phyloP scores from a whole-genome alignment of 2,329 filamentous ascomycete genomes.

The Clonostachys sp. region DNA sequence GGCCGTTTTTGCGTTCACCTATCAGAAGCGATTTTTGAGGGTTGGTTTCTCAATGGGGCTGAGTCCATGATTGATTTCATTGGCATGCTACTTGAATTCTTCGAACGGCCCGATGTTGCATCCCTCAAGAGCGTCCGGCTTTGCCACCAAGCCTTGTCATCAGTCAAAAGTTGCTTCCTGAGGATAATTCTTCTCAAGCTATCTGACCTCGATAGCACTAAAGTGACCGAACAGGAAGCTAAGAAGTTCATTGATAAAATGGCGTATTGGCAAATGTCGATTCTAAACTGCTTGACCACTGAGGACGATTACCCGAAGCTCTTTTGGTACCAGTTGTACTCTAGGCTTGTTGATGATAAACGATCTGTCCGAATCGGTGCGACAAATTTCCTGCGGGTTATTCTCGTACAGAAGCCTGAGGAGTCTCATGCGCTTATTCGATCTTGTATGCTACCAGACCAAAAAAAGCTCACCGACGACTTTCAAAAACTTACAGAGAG shows the following conservation, averaged over 20 bases:
- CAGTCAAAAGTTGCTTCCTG: constrained; percentile 73
- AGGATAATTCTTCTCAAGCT: constrained; percentile 75
- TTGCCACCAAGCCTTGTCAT: constrained; percentile 76
- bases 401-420: constrained; percentile 87
- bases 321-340: constrained; percentile 90
- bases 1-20: constrained; percentile 76
- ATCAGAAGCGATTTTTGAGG: constrained; percentile 88
- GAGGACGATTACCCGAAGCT: constrained; percentile 81
- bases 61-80: constrained; percentile 81
- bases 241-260: constrained; percentile 77
- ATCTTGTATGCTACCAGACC: constrained; percentile 65
- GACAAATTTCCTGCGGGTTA: constrained; percentile 82
- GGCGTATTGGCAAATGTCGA: constrained; percentile 92
- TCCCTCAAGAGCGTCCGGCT: constrained; percentile 83
- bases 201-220: constrained; percentile 71
- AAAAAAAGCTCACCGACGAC: constrained; percentile 66
- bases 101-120: constrained; percentile 80
- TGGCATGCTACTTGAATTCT: constrained; percentile 79
- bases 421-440: constrained; percentile 73
- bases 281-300: constrained; percentile 71
- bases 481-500: constrained; percentile 83
- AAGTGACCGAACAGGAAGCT: constrained; percentile 55
- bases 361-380: constrained; percentile 67
- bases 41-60: constrained; percentile 90
- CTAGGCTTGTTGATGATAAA: constrained; percentile 72